Conservation (phyloP, 257 asterid genomes). For the Gentiana macrophylla region DNA sequence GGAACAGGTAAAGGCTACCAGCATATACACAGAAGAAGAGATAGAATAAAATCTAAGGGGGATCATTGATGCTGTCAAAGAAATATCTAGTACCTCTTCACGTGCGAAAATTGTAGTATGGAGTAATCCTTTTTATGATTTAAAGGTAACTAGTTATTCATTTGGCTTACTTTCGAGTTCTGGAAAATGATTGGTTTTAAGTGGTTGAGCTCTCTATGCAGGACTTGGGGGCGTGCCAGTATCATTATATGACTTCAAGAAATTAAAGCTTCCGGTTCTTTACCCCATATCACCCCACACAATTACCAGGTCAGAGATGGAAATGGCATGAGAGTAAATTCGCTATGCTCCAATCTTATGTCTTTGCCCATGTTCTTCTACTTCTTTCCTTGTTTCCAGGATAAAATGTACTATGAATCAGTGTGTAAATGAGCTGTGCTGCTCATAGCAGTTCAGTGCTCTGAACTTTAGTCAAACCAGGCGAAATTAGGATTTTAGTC, state of each 20-base stretch:
- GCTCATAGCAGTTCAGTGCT: too few species aligned
- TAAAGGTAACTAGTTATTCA: slow-evolving; percentile 30
- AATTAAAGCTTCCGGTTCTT: slow-evolving; percentile 37
- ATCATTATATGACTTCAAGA: slow-evolving; percentile 55
- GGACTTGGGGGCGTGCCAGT: slow-evolving; percentile 55
- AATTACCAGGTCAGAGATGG: slow-evolving; percentile 25
- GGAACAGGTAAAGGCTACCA: slow-evolving; percentile 66
- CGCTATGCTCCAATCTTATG: background rate
- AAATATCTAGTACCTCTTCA: slow-evolving; percentile 29
- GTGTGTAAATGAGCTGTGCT: too few species aligned
- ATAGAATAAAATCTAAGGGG: slow-evolving; percentile 52
- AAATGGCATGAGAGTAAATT: slow-evolving; percentile 65
- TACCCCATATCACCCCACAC: slow-evolving; percentile 35
- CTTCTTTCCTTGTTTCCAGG: background rate
- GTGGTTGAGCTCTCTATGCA: slow-evolving; percentile 6
- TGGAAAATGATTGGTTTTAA: background rate
- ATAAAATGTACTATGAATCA: background rate
- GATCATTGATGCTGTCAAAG: slow-evolving; percentile 44
- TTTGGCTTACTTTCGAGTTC: background rate
- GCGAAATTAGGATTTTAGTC: too few species aligned
- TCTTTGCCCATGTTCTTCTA: background rate
- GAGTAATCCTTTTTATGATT: slow-evolving; percentile 59
- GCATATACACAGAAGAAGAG: slow-evolving; percentile 73
- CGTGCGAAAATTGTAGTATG: slow-evolving; percentile 36
- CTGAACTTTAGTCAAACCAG: too few species aligned